Percentiles rank a stretch among this genome's conserved stretches.
Conservation (phyloP, 495 filamentous ascomycete species). For the Penicillium canariense region DNA sequence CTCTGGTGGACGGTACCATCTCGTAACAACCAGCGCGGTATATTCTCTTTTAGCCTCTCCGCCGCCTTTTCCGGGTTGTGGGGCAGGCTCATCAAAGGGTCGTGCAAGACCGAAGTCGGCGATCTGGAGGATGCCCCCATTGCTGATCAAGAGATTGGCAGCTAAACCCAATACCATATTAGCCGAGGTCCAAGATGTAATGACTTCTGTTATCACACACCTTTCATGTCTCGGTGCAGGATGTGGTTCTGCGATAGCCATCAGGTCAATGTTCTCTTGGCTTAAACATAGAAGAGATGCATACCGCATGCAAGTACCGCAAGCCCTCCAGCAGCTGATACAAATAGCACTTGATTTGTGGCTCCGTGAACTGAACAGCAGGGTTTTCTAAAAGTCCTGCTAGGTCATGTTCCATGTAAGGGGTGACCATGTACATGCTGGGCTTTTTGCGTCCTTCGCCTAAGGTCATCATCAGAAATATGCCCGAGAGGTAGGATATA, state of each 20-base stretch:
- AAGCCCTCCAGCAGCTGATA: conserved; percentile 88
- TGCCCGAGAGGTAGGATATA: background rate
- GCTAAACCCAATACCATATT: conserved; percentile 48
- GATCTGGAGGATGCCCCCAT: conserved; percentile 90
- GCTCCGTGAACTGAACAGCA: conserved; percentile 75
- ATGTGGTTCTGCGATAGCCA: conserved; percentile 60
- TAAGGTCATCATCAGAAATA: conserved; percentile 21
- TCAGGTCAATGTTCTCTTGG: background rate
- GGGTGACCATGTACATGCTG: conserved; percentile 97
- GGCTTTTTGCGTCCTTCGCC: conserved; percentile 77
- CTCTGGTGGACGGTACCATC: conserved; percentile 97
- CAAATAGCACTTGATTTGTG: conserved; percentile 98
- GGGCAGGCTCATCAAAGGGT: conserved; percentile 85
- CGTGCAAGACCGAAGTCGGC: conserved; percentile 95
- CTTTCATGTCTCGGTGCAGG: conserved; percentile 96
- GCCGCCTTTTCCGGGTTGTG: conserved; percentile 73
- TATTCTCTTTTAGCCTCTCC: conserved; percentile 88
- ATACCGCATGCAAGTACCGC: conserved; percentile 79
- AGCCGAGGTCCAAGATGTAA: conserved; percentile 13
- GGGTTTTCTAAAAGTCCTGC: conserved; percentile 96
- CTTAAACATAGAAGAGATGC: background rate
- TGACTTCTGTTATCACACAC: conserved; percentile 19
- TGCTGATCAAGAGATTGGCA: conserved; percentile 95
- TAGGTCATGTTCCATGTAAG: conserved; percentile 98
- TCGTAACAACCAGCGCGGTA: conserved; percentile 89